Conservation (phyloP, 306 rosid genomes). For the Prinsepia uniflora region DNA sequence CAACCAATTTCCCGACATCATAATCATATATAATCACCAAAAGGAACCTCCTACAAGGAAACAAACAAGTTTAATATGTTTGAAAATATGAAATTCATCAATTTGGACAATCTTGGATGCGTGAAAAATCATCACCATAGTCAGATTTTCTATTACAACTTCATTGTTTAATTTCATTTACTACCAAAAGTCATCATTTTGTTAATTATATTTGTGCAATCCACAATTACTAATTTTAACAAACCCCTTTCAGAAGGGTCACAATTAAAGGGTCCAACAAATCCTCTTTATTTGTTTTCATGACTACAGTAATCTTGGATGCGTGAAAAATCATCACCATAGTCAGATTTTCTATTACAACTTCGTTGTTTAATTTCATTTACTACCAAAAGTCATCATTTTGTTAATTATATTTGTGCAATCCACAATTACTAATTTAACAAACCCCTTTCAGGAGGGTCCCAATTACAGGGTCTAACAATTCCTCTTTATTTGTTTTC, state of each 20-base stretch:
- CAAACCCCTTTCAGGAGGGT: neutral
- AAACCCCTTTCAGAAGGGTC: too few species aligned
- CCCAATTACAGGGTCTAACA: conserved; percentile 1
- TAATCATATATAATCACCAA: neutral
- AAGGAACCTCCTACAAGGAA: neutral
- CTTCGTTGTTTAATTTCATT: neutral
- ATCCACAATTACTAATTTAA: neutral
- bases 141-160: neutral
- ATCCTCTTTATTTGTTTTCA: too few species aligned
- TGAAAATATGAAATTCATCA: neutral
- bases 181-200: too few species aligned
- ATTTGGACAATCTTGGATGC: neutral
- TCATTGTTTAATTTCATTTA: too few species aligned
- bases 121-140: neutral
- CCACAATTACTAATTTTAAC: too few species aligned
- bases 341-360: neutral
- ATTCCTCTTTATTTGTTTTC: neutral
- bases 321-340: neutral
- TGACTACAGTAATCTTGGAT: too few species aligned
- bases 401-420: neutral
- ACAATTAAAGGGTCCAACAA: too few species aligned
- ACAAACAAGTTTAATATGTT: neutral
- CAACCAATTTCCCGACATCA: neutral
- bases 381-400: neutral
- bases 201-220: too few species aligned